A percentile compares a stretch with the other conserved stretches of the same genome.
Evolutionary conservation across 345 rosid genomes (phyloP).

Genomic region (Heritiera fomes): DNA sequence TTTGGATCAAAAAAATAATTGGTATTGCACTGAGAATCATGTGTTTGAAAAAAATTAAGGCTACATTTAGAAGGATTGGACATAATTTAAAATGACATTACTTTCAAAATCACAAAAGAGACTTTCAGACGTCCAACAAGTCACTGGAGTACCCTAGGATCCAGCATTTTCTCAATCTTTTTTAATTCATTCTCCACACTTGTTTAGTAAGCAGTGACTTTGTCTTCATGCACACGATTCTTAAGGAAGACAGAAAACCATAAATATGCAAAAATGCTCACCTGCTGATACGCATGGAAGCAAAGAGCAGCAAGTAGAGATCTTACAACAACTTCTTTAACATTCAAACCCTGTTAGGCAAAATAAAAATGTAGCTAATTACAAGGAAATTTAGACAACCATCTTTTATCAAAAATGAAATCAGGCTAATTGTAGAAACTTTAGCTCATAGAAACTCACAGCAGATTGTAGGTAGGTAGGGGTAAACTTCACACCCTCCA

Average conservation of each 20-base stretch:
- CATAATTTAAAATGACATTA: not conserved
- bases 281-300: conserved; percentile 99
- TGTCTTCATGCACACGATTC: not conserved
- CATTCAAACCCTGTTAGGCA: conserved; percentile 69
- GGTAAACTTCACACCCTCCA: conserved; percentile 90
- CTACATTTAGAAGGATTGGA: not conserved
- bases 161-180: not conserved
- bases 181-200: not conserved
- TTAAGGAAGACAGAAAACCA: not conserved
- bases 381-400: conserved; percentile 18
- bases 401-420: not conserved
- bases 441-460: conserved; percentile 48
- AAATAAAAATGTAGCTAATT: not conserved
- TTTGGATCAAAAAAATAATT: conserved; percentile 17
- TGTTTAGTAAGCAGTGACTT: not conserved
- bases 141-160: not conserved
- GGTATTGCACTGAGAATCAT: not conserved
- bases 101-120: not conserved
- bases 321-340: conserved; percentile 57
- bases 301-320: conserved; percentile 82
- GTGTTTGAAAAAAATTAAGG: not conserved
- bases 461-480: conserved; percentile 80
- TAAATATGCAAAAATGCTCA: conserved; percentile 27
- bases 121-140: not conserved
- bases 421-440: not conserved